These are phyloP conservation scores for Globisporangium takayamanum DNA, from an alignment of 352 stramenopile species.

Conservation along the genomic window DNA sequence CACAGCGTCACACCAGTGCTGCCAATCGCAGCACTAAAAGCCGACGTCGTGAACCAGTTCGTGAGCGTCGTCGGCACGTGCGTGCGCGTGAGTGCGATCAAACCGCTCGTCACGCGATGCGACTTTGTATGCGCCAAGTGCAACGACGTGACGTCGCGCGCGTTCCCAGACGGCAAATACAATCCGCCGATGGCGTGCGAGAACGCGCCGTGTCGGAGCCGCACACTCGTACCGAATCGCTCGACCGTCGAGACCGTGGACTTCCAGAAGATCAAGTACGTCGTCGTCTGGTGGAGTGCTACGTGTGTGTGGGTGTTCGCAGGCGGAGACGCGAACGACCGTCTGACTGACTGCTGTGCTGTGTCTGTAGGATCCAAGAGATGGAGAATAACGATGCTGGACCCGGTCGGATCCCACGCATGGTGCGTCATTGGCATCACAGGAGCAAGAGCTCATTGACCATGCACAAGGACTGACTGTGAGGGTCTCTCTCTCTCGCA, in stretches of 20 bases:
- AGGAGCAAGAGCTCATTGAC: background rate
- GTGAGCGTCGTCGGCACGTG: constrained; percentile 68
- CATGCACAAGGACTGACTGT: background rate
- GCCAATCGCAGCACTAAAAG: constrained; percentile 64
- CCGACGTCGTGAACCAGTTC: constrained; percentile 73
- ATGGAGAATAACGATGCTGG: constrained; percentile 88
- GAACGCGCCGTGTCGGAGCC: constrained; percentile 49
- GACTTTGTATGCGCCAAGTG: constrained; percentile 86
- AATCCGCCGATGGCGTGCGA: constrained; percentile 55
- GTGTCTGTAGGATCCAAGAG: constrained; percentile 63
- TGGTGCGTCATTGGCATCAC: constrained; percentile 24
- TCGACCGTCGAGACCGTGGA: constrained; percentile 86
- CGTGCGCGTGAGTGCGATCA: constrained; percentile 80
- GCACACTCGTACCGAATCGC: constrained; percentile 72
- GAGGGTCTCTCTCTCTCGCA: background rate
- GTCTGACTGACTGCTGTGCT: background rate
- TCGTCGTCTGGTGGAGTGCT: constrained; percentile 1
- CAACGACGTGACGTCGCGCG: constrained; percentile 51
- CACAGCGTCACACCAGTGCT: constrained; percentile 61
- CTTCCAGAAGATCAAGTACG: constrained; percentile 86
- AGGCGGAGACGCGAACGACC: background rate
- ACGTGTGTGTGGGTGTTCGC: background rate
- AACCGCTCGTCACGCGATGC: constrained; percentile 78
- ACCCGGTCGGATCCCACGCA: constrained; percentile 83
- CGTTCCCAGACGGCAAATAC: constrained; percentile 83